A percentile compares a stretch with the other conserved stretches of the same genome.
Evolutionary conservation across 1,284 basidiomycete species (phyloP).

Genomic region (Coniferiporia sulphurascens): DNA sequence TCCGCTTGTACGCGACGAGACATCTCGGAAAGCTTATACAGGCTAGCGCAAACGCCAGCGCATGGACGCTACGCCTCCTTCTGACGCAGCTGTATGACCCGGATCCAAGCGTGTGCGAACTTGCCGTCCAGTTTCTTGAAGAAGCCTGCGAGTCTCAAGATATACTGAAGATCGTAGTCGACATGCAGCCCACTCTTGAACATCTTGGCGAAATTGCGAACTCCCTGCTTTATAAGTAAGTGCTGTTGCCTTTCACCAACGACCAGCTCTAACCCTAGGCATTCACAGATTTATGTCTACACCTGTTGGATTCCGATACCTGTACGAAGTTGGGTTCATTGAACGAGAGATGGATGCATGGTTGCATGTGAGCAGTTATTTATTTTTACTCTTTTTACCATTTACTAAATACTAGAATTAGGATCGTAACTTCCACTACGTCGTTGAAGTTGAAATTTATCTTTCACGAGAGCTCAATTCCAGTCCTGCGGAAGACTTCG

Average conservation of each 20-base stretch:
- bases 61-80: conserved; percentile 86
- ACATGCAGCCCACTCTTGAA: conserved; percentile 91
- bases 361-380: conserved; percentile 67
- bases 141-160: conserved; percentile 84
- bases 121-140: conserved; percentile 85
- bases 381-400: background rate
- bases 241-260: background rate
- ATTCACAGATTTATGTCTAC: conserved; percentile 86
- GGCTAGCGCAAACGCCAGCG: conserved; percentile 54
- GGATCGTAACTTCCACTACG: conserved; percentile 86
- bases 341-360: conserved; percentile 93
- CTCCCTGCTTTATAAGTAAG: conserved; percentile 72
- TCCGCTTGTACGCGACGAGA: conserved; percentile 84
- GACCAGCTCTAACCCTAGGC: background rate
- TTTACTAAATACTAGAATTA: conserved; percentile 29
- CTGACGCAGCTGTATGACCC: conserved; percentile 96
- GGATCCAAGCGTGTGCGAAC: conserved; percentile 81
- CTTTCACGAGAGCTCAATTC: conserved; percentile 71
- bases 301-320: conserved; percentile 85
- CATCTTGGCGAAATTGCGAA: conserved; percentile 93
- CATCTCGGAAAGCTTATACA: conserved; percentile 82
- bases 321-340: conserved; percentile 90
- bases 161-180: conserved; percentile 85
- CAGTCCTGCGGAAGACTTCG: conserved; percentile 51
- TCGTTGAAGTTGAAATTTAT: conserved; percentile 84